Base-by-base conservation (phyloP, 306 rosid species). In the Lathyrus aphaca region DNA sequence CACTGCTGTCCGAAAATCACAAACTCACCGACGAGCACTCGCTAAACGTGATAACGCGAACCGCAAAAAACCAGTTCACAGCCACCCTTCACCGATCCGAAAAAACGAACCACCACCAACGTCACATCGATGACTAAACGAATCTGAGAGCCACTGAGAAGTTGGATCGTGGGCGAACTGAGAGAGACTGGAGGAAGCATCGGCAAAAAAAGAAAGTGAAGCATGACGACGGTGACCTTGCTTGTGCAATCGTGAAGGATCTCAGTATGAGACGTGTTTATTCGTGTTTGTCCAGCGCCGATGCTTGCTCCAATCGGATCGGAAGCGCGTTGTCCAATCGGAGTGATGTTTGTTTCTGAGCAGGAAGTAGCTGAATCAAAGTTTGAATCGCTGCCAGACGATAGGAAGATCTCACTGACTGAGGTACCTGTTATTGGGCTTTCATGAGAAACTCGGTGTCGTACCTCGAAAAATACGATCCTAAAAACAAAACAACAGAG, bases 261-360 rank as follows among this genome's bases (percentile, higher is more conserved):
- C 88, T 92, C 51, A 96, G 98, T 1, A 25, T 77, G 17, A 81
- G 81, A 59, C 80, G 96, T 37, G 84, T 93, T 21, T 93, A 83
- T 56, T 83, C 96, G 2, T 84, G 83, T 1, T 81, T 19, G 49
- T 66, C 84, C 5, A 16, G 38, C 25, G 30, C 10, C 1, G 56
- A 15, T 8, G 48, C 25, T 7, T 19, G 11, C 30, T 76, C 82
- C 35, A 17, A 18, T 45, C 18, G 35, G 27, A 55, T 38, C 3
- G 43, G 4, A 1, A 18, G 25, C 12, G 63, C 43, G 17, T 25
- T 40, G 27, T 12, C 55, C 8, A 8, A 42, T 39, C 35, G 53
- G 38, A 21, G 43, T 27, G 11, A 37, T 11, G 13, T 38, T n/a
- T 21, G 72, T 56, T 68, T 66, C 70, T 3, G 45, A 59, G 23